A percentile compares a stretch with the other conserved stretches of the same genome.
phyloP scores from a whole-genome alignment of 2,329 filamentous ascomycete species.

The Xylariaceae sp. region DNA sequence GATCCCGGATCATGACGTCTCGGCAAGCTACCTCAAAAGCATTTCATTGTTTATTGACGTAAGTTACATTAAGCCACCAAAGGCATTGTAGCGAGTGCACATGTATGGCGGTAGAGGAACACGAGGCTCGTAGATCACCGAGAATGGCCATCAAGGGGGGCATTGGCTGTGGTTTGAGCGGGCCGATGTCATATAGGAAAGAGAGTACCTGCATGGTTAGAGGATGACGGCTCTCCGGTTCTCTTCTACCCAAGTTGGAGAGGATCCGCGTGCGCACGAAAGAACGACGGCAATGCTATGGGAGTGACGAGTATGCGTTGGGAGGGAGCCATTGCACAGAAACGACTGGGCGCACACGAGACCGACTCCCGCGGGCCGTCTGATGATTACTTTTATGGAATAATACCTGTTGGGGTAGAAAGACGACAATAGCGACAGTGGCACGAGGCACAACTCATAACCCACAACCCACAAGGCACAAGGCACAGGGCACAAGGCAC shows the following conservation, averaged over 20 bases:
- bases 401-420: background rate
- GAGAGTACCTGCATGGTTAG: background rate
- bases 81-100: conserved; percentile 14
- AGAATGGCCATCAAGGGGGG: conserved; percentile 2
- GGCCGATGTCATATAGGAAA: conserved; percentile 8
- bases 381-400: background rate
- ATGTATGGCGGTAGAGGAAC: conserved; percentile 16
- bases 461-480: conserved; percentile 5
- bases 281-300: conserved; percentile 10
- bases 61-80: conserved; percentile 1
- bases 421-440: background rate
- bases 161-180: conserved; percentile 9
- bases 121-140: conserved; percentile 14
- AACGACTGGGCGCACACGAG: conserved; percentile 23
- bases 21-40: conserved; percentile 25
- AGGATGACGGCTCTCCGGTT: conserved; percentile 3
- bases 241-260: background rate
- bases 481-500: conserved; percentile 16
- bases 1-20: conserved; percentile 24
- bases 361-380: background rate
- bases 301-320: conserved; percentile 12
- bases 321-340: conserved; percentile 1
- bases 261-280: conserved; percentile 3
- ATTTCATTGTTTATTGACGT: conserved; percentile 1
- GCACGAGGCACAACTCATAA: too few species aligned